A percentile compares a stretch with the other conserved stretches of the same genome.
Conservation (phyloP, 1,284 basidiomycete genomes). For the Neonothopanus nambi region DNA sequence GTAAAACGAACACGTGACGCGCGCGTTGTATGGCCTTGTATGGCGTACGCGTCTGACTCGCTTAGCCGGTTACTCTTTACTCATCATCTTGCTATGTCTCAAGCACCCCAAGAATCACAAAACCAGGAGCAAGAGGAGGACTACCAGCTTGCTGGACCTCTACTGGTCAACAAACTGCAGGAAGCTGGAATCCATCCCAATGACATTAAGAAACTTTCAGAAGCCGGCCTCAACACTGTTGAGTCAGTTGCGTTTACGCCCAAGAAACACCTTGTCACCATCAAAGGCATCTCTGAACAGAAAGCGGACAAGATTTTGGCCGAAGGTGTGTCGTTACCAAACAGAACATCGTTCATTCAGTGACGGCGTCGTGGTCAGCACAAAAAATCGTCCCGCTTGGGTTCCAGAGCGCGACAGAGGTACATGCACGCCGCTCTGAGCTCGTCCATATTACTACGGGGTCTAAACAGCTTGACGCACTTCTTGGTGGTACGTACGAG, state of each 20-base stretch:
- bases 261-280: slow-evolving; percentile 88
- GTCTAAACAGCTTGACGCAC: slow-evolving; percentile 93
- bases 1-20: slow-evolving; percentile 28
- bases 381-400: slow-evolving; percentile 96
- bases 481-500: slow-evolving; percentile 80
- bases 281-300: slow-evolving; percentile 97
- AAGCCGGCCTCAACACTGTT: slow-evolving; percentile 91
- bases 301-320: slow-evolving; percentile 97
- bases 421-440: slow-evolving; percentile 94
- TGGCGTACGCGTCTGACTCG: not conserved
- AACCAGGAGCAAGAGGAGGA: slow-evolving; percentile 54
- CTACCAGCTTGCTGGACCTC: slow-evolving; percentile 69
- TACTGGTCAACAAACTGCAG: slow-evolving; percentile 83
- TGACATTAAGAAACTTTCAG: slow-evolving; percentile 95
- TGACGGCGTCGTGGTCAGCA: slow-evolving; percentile 48
- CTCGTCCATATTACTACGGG: slow-evolving; percentile 97
- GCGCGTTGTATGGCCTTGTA: not conserved
- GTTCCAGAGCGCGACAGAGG: slow-evolving; percentile 98
- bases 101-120: slow-evolving; percentile 54
- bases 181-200: slow-evolving; percentile 90
- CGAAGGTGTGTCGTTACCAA: slow-evolving; percentile 65
- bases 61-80: not conserved
- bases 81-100: slow-evolving; percentile 30
- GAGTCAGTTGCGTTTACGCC: slow-evolving; percentile 98
- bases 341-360: not conserved